Percentiles rank a stretch among this genome's conserved stretches.
These are phyloP conservation scores for Fusarium chaquense DNA, from an alignment of 2,329 filamentous ascomycete genomes.

Conservation along the genomic window DNA sequence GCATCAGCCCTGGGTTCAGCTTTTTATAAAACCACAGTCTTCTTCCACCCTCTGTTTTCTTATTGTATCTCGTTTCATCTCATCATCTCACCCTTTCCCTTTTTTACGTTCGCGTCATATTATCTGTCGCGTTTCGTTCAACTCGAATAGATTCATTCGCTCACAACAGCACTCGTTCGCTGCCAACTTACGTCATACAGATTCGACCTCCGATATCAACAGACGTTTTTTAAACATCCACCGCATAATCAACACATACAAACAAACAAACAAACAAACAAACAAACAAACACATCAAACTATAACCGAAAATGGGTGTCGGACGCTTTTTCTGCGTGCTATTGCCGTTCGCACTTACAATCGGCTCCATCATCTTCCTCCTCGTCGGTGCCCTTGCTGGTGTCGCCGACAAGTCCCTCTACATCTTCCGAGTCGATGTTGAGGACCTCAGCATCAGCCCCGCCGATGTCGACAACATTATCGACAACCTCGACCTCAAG, in stretches of 20 bases:
- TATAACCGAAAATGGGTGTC: constrained; percentile 62
- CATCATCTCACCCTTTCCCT: constrained; percentile 14
- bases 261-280: neutral
- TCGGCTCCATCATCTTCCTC: constrained; percentile 79
- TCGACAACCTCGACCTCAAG: constrained; percentile 48
- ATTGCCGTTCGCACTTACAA: constrained; percentile 84
- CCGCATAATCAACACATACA: constrained; percentile 14
- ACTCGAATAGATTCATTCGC: constrained; percentile 33
- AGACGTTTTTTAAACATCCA: constrained; percentile 11
- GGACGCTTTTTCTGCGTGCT: constrained; percentile 89
- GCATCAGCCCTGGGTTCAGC: constrained; percentile 23
- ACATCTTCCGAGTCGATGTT: constrained; percentile 72
- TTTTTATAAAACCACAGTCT: constrained; percentile 43
- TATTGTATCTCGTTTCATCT: constrained; percentile 20
- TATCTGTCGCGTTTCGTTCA: constrained; percentile 9
- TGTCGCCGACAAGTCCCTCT: constrained; percentile 67
- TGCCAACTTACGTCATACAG: constrained; percentile 42
- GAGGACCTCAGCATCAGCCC: constrained; percentile 64
- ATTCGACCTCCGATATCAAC: constrained; percentile 31
- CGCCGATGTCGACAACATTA: constrained; percentile 53
- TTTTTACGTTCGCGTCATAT: constrained; percentile 25
- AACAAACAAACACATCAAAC: neutral
- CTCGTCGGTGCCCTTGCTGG: constrained; percentile 68
- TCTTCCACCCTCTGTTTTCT: constrained; percentile 21
- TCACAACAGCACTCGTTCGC: constrained; percentile 32